Evolutionary conservation across 345 rosid species (phyloP), one percentile per base, ranked within the genome.

Genomic region (Brassica nigra): DNA sequence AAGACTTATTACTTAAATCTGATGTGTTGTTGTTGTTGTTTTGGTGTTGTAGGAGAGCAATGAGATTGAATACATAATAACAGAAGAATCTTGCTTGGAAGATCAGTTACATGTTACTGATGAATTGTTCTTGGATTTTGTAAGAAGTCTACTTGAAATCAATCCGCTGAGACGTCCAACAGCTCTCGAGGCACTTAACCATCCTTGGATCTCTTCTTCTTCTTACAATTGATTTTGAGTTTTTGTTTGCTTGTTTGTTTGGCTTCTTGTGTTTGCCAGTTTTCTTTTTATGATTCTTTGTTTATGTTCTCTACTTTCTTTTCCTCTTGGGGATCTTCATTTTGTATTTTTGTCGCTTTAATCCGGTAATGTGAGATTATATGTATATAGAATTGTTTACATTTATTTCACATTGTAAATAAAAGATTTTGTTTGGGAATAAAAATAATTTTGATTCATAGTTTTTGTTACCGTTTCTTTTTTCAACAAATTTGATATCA

Each of bases 161-260:
- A 89, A 96, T 77, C 98, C 98, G 12, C 68, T 73, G 76, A 85
- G 85, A 78, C 95, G 99, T 20, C 98, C 88, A 2, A 88, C 95
- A 8, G 97, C 99, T 6, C 80, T 80, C 2, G 90, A 91, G 82
- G 99, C 99, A 66, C 84, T 93, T 15, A 73, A 87, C 34, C 97
- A 96, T 62, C 97, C 97, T n/a, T 93, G 97, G 99, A 92, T 96
- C 68, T 86, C 86, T 3, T 68, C 76, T 3, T 68, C 76, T 72
- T 74, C 71, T 36, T 75, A 86, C 82, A 71, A 71, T 65, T 73
- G 74, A 72, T 71, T 66, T 59, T 29, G 15, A 2, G 1, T 61
- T 27, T 9, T 36, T 39, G 8, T 18, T 18, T 18, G 18, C 8
- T 2, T 37, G 27, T 23, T 44, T 39, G 11, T 39, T 57, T 42